These are phyloP conservation scores for Dactylorhiza incarnata DNA, from an alignment of 106 monocot genomes.

Conservation along the genomic window DNA sequence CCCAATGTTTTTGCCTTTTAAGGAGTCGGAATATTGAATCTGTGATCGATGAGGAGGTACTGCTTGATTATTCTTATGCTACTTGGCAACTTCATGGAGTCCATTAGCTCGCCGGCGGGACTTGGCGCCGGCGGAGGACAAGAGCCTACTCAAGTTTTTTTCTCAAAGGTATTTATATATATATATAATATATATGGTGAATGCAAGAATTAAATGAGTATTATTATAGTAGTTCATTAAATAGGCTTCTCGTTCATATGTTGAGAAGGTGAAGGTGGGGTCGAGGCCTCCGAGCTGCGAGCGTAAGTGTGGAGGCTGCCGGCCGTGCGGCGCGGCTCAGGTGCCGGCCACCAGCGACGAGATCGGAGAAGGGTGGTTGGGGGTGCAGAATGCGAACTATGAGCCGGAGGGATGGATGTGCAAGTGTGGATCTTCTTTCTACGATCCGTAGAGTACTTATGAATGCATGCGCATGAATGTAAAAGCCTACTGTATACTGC, in stretches of 20 bases:
- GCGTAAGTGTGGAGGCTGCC: slow-evolving; percentile 38
- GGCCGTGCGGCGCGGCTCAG: slow-evolving; percentile 41
- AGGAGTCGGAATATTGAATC: background rate
- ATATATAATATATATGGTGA: background rate
- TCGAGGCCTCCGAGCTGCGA: slow-evolving; percentile 60
- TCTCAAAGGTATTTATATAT: background rate
- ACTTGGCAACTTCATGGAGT: background rate
- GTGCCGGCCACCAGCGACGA: slow-evolving; percentile 26
- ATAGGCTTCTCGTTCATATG: background rate
- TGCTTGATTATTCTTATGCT: background rate
- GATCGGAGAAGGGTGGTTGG: background rate
- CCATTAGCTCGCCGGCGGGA: background rate
- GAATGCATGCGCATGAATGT: too few relatives aligned
- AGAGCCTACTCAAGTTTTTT: background rate
- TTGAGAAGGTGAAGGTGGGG: slow-evolving; percentile 13
- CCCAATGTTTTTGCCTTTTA: background rate
- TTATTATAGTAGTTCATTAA: too few relatives aligned
- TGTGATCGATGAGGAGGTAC: background rate
- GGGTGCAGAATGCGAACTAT: slow-evolving; percentile 45
- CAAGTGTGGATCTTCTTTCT: slow-evolving; percentile 58
- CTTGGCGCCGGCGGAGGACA: background rate
- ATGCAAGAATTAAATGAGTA: too few relatives aligned
- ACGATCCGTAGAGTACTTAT: slow-evolving; percentile 18
- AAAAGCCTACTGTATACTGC: too few relatives aligned
- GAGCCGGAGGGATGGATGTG: slow-evolving; percentile 82